Base-by-base conservation (phyloP, 352 stramenopile species). In the Pythium rhizo-oryzae region DNA sequence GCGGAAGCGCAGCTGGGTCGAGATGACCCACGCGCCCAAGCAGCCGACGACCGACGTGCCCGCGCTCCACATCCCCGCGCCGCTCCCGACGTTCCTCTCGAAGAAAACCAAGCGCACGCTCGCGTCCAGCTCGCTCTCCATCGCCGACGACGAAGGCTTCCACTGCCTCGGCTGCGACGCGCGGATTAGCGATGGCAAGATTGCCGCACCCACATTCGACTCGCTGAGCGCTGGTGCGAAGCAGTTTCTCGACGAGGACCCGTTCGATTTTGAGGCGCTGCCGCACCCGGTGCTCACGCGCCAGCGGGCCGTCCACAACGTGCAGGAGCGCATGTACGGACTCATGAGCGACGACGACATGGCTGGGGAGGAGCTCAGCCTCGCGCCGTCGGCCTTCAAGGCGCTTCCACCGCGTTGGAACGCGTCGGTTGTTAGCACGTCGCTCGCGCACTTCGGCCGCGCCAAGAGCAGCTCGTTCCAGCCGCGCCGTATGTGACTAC, bases 271-370 rank as follows among this genome's bases (percentile, higher is more conserved):
- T 23, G 63, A 64, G 8, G 54, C 41, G 33, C 43, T 52, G 41
- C 63, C 63, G 28, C 63, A 70, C 39, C 63, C 63, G 9, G 55
- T 70, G 19, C 55, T 70, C 43, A 57, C 51, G 63, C 63, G 63
- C 44, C 63, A 70, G 24, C 39, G 58, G 19, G 63, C 63, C 39
- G 55, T 70, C 13, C 30, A 68, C 23, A 28, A 62, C 46, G 25
- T 46, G 16, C 21, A 30, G 4, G 59, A 60, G 8, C 39, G 11
- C 41, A 54, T 46, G 39, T 65, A 46, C 46, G 46, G 5, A 8
- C 24, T 47, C 44, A 57, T 23, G 8, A 24, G 11, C 9, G 49
- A 57, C 41, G 52, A 62, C 25, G 46, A 68, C 39, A 56, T 65
- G 44, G 13, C 21, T 1, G 59, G 59, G 9, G n/a, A 62, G 24